Evolutionary conservation across 148 eudicot species (phyloP).

Genomic region (Rhododendron kiyosumense): DNA sequence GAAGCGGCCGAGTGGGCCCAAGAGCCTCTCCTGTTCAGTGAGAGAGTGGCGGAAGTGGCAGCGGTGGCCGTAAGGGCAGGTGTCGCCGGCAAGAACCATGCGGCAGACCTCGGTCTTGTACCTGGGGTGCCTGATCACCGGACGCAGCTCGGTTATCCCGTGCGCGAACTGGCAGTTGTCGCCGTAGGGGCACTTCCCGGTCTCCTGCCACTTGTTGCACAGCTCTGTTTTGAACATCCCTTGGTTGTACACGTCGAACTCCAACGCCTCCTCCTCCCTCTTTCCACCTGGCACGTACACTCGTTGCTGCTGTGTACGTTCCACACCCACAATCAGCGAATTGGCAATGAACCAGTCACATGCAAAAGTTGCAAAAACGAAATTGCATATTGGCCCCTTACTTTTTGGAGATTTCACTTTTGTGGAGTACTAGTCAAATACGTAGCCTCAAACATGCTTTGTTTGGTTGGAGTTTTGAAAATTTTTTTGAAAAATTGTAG

Average conservation of each 20-base stretch:
- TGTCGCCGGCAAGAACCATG: slow-evolving; percentile 45
- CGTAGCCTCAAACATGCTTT: too few relatives aligned
- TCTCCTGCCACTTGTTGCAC: slow-evolving; percentile 68
- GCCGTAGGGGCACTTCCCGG: slow-evolving; percentile 49
- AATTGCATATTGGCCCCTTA: not conserved
- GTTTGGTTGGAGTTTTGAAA: too few relatives aligned
- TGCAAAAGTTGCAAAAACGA: not conserved
- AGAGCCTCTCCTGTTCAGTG: slow-evolving; percentile 14
- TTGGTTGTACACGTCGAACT: slow-evolving; percentile 53
- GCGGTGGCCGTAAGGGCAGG: slow-evolving; percentile 72
- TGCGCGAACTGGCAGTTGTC: slow-evolving; percentile 56
- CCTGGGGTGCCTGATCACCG: slow-evolving; percentile 64
- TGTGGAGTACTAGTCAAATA: not conserved
- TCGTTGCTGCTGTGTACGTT: slow-evolving; percentile 26
- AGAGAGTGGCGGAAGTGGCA: slow-evolving; percentile 70
- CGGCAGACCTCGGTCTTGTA: slow-evolving; percentile 74
- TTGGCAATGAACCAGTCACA: not conserved
- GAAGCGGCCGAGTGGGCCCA: slow-evolving; percentile 14
- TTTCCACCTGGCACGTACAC: slow-evolving; percentile 23
- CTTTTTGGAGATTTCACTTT: not conserved
- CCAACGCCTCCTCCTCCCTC: slow-evolving; percentile 40
- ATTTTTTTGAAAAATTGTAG: too few relatives aligned
- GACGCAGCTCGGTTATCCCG: slow-evolving; percentile 56
- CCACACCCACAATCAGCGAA: not conserved
- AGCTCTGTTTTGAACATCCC: slow-evolving; percentile 66